Percentiles rank a stretch among this genome's conserved stretches.
These are phyloP conservation scores for Trichopus zeylanicus DNA, from an alignment of 116 monocot genomes.

Conservation along the genomic window DNA sequence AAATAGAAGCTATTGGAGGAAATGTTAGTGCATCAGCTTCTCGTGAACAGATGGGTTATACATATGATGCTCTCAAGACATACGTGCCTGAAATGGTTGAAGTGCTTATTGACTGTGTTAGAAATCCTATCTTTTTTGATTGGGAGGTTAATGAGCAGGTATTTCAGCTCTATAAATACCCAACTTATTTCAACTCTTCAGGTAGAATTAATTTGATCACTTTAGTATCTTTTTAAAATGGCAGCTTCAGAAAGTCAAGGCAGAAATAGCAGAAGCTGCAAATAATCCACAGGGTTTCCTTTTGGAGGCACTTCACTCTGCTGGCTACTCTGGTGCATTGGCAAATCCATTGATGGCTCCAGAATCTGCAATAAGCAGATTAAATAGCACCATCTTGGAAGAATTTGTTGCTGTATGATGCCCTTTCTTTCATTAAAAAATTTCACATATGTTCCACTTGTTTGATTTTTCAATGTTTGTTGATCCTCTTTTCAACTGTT, in stretches of 20 bases:
- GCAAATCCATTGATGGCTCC: constrained; percentile 82
- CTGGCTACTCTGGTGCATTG: constrained; percentile 81
- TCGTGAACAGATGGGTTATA: constrained; percentile 93
- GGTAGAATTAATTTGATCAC: not conserved
- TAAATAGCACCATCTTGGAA: constrained; percentile 55
- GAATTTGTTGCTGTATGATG: constrained; percentile 65
- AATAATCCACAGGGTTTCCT: constrained; percentile 78
- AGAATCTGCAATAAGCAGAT: constrained; percentile 62
- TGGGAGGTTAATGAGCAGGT: constrained; percentile 99
- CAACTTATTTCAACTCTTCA: not conserved
- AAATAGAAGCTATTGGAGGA: constrained; percentile 90
- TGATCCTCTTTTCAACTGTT: too few species aligned
- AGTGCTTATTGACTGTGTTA: constrained; percentile 76
- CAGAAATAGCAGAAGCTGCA: constrained; percentile 50
- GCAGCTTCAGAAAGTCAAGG: constrained; percentile 75
- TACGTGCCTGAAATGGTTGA: constrained; percentile 91
- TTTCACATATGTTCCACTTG: not conserved
- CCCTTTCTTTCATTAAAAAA: not conserved
- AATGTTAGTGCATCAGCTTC: constrained; percentile 77
- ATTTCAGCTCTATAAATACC: constrained; percentile 5
- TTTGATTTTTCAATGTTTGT: too few species aligned
- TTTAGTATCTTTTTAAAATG: not conserved
- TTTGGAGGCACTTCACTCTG: constrained; percentile 84
- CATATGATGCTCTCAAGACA: constrained; percentile 77
- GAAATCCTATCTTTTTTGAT: constrained; percentile 80